These are phyloP conservation scores for Calonectria pauciramosa DNA, from an alignment of 2,329 filamentous ascomycete species.

Conservation along the genomic window DNA sequence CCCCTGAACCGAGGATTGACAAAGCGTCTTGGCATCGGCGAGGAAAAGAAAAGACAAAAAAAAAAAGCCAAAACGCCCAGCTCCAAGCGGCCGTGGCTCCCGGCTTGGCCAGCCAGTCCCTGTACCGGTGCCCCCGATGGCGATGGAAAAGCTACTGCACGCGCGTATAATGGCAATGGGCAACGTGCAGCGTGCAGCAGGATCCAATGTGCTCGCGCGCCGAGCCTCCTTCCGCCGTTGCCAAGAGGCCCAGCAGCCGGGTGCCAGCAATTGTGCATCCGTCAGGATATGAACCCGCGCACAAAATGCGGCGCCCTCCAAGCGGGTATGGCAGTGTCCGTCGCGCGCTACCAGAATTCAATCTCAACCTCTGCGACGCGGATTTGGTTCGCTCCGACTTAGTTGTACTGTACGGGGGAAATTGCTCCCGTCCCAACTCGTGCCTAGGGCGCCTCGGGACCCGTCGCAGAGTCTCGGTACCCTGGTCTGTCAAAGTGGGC, in stretches of 20 bases:
- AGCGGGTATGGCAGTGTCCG: not conserved
- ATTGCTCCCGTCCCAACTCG: conserved; percentile 5
- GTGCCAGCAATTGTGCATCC: not conserved
- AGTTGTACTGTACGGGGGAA: not conserved
- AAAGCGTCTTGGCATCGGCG: conserved; percentile 8
- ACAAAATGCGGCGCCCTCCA: not conserved
- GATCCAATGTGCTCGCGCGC: not conserved
- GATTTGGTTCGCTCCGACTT: not conserved
- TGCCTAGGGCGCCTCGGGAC: conserved; percentile 3
- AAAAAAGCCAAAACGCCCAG: not conserved
- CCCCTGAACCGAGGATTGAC: conserved; percentile 11
- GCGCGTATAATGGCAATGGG: not conserved
- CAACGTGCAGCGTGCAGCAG: not conserved
- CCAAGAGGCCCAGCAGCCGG: conserved; percentile 2
- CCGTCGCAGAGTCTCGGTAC: not conserved
- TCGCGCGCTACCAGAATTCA: conserved; percentile 2
- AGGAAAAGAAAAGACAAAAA: not conserved
- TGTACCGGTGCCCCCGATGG: conserved; percentile 11
- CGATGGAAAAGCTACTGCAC: not conserved
- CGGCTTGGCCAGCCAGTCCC: conserved; percentile 37
- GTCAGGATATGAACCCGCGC: not conserved
- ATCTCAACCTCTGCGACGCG: not conserved
- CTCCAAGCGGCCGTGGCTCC: conserved; percentile 19
- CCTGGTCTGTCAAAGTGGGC: conserved; percentile 24
- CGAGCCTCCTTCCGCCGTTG: not conserved